Evolutionary conservation across 2,329 filamentous ascomycete genomes (phyloP).

Genomic region (Knufia petricola): DNA sequence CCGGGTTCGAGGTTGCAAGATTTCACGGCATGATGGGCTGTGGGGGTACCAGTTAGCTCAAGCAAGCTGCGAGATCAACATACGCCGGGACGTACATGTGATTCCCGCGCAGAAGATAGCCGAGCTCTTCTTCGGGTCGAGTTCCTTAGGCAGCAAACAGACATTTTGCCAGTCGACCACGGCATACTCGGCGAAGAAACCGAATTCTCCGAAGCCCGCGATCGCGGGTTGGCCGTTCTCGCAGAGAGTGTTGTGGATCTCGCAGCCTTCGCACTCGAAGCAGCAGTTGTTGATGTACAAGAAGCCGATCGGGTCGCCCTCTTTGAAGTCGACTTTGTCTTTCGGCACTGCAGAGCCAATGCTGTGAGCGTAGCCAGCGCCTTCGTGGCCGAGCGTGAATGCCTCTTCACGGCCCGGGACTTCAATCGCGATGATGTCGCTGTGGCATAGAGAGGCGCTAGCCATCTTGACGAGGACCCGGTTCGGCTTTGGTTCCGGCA

Average conservation of each 20-base stretch:
- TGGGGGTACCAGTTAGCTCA: background rate
- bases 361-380: conserved; percentile 35
- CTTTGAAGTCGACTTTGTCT: conserved; percentile 32
- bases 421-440: conserved; percentile 26
- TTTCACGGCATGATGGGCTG: conserved; percentile 10
- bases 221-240: conserved; percentile 32
- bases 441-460: conserved; percentile 34
- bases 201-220: conserved; percentile 36
- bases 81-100: conserved; percentile 27
- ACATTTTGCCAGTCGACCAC: conserved; percentile 39
- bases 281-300: conserved; percentile 39
- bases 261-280: conserved; percentile 38
- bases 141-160: conserved; percentile 30
- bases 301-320: conserved; percentile 39
- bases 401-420: conserved; percentile 7
- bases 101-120: conserved; percentile 45
- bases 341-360: conserved; percentile 27
- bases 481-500: conserved; percentile 35
- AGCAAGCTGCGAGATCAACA: background rate
- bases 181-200: conserved; percentile 41
- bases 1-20: conserved; percentile 13
- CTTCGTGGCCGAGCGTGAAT: conserved; percentile 38
- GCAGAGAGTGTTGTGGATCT: conserved; percentile 20
- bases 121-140: conserved; percentile 29
- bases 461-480: conserved; percentile 33